Percentiles rank a stretch among this genome's conserved stretches.
These are phyloP conservation scores for Beauveria australis DNA, from an alignment of 2,329 filamentous ascomycete genomes.

Conservation along the genomic window DNA sequence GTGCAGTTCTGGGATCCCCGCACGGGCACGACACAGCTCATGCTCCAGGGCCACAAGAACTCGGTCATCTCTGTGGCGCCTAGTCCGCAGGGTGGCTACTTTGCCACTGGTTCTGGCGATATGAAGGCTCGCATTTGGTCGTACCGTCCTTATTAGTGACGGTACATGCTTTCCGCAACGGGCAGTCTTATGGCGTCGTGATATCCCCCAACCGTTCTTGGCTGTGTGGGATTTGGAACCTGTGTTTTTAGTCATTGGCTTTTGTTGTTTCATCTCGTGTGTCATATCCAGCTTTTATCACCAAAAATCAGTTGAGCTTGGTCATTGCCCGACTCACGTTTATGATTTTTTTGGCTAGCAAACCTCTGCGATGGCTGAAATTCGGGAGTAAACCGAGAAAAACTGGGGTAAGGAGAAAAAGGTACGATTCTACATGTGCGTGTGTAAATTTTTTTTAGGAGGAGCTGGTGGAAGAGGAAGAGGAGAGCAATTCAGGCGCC, in stretches of 20 bases:
- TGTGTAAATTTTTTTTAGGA: neutral
- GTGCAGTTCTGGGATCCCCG: conserved; percentile 98
- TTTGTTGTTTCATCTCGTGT: neutral
- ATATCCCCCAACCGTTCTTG: neutral
- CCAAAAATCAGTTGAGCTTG: neutral
- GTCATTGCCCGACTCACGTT: neutral
- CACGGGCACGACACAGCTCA: conserved; percentile 89
- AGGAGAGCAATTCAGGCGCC: neutral
- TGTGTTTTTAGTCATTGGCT: neutral
- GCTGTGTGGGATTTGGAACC: conserved; percentile 5
- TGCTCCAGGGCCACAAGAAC: conserved; percentile 98
- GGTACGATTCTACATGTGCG: neutral
- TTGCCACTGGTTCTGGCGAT: conserved; percentile 94
- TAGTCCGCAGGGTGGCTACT: conserved; percentile 77
- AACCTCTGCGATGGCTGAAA: conserved; percentile 3
- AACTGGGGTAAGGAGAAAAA: too few species aligned
- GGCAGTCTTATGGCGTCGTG: conserved; percentile 1
- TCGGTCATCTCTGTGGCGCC: conserved; percentile 96
- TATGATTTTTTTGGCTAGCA: neutral
- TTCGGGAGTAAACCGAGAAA: neutral
- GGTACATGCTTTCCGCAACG: neutral
- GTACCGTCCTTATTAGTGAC: conserved; percentile 46
- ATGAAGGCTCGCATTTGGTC: conserved; percentile 98
- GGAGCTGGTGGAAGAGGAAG: neutral
- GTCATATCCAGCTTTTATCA: neutral